phyloP scores from a whole-genome alignment of 768 basidiomycete species.

The Naganishia vishniacii region DNA sequence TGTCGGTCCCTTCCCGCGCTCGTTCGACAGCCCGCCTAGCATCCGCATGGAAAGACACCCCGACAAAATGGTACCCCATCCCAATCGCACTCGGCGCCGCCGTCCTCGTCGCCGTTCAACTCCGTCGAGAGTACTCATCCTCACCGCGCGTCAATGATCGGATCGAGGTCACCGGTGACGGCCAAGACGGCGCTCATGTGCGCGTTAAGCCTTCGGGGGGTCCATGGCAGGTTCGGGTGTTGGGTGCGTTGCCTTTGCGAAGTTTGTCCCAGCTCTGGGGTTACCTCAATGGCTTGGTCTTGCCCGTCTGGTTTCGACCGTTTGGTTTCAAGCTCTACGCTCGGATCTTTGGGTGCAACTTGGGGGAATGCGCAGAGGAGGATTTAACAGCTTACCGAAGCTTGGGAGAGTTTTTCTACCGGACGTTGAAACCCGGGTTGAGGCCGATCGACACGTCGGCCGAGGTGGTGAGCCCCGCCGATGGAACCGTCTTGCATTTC shows the following conservation, averaged over 20 bases:
- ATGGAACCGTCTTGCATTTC: constrained; percentile 86
- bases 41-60: constrained; percentile 75
- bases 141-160: constrained; percentile 22
- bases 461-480: constrained; percentile 82
- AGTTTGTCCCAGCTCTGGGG: constrained; percentile 97
- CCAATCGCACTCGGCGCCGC: constrained; percentile 84
- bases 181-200: constrained; percentile 38
- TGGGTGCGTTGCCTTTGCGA: constrained; percentile 87
- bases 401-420: constrained; percentile 94
- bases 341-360: constrained; percentile 83
- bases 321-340: constrained; percentile 80
- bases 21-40: constrained; percentile 52
- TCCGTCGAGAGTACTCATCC: constrained; percentile 30
- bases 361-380: constrained; percentile 75
- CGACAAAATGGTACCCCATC: constrained; percentile 91
- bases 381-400: constrained; percentile 75
- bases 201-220: constrained; percentile 29
- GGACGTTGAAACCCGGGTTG: constrained; percentile 71
- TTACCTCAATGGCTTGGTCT: constrained; percentile 82
- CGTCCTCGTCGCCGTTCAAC: constrained; percentile 55
- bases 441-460: constrained; percentile 70
- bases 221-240: constrained; percentile 65
- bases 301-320: constrained; percentile 93
- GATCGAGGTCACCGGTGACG: constrained; percentile 39
- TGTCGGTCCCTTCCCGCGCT: too few species aligned